Evolutionary conservation across 1,284 basidiomycete species (phyloP), one percentile per base, ranked within the genome.

Genomic region (Polyporus tsugae): DNA sequence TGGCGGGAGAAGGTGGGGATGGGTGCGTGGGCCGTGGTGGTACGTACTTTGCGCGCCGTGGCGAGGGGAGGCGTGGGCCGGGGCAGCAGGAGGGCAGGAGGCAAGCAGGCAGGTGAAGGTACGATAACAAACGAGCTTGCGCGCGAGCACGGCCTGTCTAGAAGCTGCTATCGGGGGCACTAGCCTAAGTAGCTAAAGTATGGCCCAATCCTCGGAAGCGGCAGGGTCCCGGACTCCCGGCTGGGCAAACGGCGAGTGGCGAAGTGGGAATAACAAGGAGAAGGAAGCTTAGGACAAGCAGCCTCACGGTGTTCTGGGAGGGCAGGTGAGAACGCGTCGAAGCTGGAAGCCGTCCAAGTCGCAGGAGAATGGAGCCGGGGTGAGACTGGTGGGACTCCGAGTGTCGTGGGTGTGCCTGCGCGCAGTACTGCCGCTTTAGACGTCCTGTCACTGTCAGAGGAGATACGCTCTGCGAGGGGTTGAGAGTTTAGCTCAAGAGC

Each of bases 171-270:
- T 55, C 35, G 52, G 65, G 44, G 52, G 41, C 59, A 29, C 38
- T 19, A 42, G 41, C 19, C 13, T 13, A n/a, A n/a, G n/a, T n/a
- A 15, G 6, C 22, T 25, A 4, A 49, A 25, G 46, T 6, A 49
- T 10, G 22, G 10, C 22, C 29, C 29, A 55, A 19, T 17, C 29
- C 29, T 44, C n/a, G 59, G 65, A 62, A 36, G 60, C 65, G 65
- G 60, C 65, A 66, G 60, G 65, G 42, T n/a, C 19, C 38, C n/a
- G n/a, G n/a, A n/a, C n/a, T n/a, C n/a, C n/a, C 60, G 65, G 65
- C 60, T 39, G 6, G 64, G 64, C 22, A 15, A 22, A 22, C 22
- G 52, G 33, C 6, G 33, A 53, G 49, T 13, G 25, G 29, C 49
- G 25, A 33, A 25, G 11, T 55, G 52, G 29, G 52, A 55, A 55